Conservation (phyloP, 1,284 basidiomycete species). For the Phellinidium pouzarii region DNA sequence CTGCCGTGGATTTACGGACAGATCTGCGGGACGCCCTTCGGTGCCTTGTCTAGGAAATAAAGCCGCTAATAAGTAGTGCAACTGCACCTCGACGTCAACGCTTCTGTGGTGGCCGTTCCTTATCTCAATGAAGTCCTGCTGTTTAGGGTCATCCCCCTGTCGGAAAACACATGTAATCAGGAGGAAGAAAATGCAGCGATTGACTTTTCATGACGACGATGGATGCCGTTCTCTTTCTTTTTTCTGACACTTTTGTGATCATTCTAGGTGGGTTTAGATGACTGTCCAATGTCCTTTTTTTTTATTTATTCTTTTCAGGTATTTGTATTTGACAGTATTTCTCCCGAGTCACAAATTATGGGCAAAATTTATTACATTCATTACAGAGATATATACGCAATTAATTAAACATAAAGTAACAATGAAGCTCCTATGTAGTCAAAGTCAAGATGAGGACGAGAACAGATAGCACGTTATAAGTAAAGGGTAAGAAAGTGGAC, state of each 20-base stretch:
- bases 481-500: neutral
- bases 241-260: neutral
- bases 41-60: neutral
- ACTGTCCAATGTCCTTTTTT: too few species aligned
- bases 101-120: neutral
- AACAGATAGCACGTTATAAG: too few species aligned
- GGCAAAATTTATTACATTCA: neutral
- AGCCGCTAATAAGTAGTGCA: neutral
- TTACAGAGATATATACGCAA: neutral
- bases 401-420: neutral
- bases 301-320: too few species aligned
- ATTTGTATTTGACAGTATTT: too few species aligned
- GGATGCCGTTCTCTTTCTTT: neutral
- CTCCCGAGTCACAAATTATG: too few species aligned
- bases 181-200: neutral
- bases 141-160: neutral
- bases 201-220: neutral
- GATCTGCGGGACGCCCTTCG: neutral
- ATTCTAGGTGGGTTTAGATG: neutral
- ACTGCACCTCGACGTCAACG: neutral
- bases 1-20: neutral
- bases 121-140: neutral
- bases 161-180: neutral
- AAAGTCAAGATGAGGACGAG: neutral
- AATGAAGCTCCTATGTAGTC: too few species aligned